Evolutionary conservation across 371 early-diverging fungal genomes (phyloP), one percentile per base, ranked within the genome.

Genomic region (Mucor racemosus): DNA sequence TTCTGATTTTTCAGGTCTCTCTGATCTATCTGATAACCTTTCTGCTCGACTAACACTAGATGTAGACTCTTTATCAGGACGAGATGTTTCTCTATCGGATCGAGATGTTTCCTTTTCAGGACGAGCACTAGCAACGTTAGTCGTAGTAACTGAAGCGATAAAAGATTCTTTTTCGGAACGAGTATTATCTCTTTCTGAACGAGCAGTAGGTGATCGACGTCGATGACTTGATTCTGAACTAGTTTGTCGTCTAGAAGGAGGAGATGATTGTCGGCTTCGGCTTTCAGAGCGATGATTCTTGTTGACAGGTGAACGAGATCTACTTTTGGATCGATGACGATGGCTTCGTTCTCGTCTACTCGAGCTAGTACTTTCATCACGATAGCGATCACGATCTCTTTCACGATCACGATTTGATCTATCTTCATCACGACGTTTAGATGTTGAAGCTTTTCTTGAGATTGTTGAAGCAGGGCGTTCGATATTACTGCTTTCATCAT

Each of bases 381-480:
- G 38, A 8, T 35, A 13, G 10, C 57, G 57, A 57, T 57, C 57
- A 36, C 56, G 56, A 31, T 15, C 54, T 10, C 31, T 26, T 31
- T 54, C 54, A 54, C 56, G 56, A 5, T 35, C 33, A 55, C 33
- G 44, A 33, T 31, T 60, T 1, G 64, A 56, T 44, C 35, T 55
- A 13, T 64, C 64, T 8, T 64, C 64, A 1, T 48, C 64, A 3
- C 64, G 64, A 42, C 64, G 14, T 31, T 39, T 54, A 14, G 21
- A 21, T n/a, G 17, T 42, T 42, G 42, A 15, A 0, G 15, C n/a
- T 42, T 14, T 15, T 14, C 15, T 42, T 14, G 42, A 42, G 5
- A 38, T 4, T 7, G 38, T 7, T 38, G n/a, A 15, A 44, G 44
- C 5, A 44, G 44, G 3, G 21, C 53, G 53, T 10, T 53, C 44